A percentile compares a stretch with the other conserved stretches of the same genome.
Evolutionary conservation across 1,284 basidiomycete species (phyloP).

Genomic region (Leucocoprinus gongylophorus): DNA sequence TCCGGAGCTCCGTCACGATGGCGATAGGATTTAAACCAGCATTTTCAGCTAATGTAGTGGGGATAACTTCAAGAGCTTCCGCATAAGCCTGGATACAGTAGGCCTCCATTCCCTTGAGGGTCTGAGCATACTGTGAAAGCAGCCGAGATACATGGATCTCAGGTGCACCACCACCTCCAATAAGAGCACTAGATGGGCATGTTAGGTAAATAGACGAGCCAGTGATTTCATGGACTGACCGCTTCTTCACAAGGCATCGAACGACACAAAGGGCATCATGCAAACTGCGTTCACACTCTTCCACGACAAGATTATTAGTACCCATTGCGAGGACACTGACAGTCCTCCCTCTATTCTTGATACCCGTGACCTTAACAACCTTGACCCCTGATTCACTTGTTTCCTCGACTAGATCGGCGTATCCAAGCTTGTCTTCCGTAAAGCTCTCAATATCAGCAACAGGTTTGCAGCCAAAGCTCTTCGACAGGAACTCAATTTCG

Average conservation of each 20-base stretch:
- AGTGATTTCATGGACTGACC: constrained; percentile 44
- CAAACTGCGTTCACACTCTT: constrained; percentile 95
- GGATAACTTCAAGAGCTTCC: constrained; percentile 96
- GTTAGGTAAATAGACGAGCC: neutral
- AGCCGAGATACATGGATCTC: constrained; percentile 97
- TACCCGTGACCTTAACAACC: constrained; percentile 91
- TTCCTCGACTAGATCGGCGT: constrained; percentile 95
- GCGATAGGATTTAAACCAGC: constrained; percentile 97
- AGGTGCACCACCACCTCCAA: constrained; percentile 95
- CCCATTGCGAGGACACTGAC: constrained; percentile 96
- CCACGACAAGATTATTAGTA: constrained; percentile 88
- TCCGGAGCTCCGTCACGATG: constrained; percentile 96
- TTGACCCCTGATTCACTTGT: constrained; percentile 80
- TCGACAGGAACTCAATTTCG: constrained; percentile 96
- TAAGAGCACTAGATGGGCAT: constrained; percentile 64
- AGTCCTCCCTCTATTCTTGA: constrained; percentile 93
- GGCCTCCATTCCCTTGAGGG: constrained; percentile 96
- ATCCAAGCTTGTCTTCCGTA: constrained; percentile 97
- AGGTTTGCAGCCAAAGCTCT: constrained; percentile 93
- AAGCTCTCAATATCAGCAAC: constrained; percentile 98
- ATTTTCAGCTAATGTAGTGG: constrained; percentile 97
- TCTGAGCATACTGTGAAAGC: constrained; percentile 88
- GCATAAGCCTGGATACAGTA: constrained; percentile 99
- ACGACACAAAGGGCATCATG: constrained; percentile 99
- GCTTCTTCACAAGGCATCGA: constrained; percentile 96